phyloP scores from a whole-genome alignment of 1,284 basidiomycete species.

The Rhizopogon parksii region DNA sequence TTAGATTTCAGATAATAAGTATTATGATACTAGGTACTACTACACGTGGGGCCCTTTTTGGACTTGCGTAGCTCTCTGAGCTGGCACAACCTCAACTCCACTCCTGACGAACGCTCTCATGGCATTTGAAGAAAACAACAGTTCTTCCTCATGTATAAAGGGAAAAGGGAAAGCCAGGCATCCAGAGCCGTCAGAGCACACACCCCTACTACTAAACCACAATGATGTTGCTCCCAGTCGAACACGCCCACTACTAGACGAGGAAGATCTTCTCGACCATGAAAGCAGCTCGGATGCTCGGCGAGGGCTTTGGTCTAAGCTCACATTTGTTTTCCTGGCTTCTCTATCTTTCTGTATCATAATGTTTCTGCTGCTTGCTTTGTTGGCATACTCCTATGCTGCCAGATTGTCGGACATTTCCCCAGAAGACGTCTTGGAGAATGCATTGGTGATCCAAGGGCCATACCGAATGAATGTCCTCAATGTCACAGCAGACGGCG shows the following conservation, averaged over 20 bases:
- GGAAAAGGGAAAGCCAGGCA: constrained; percentile 26
- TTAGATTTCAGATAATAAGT: not conserved
- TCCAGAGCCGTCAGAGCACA: constrained; percentile 25
- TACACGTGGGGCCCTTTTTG: not conserved
- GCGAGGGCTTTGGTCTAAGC: constrained; percentile 23
- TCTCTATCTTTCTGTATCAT: constrained; percentile 37
- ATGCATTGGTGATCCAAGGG: constrained; percentile 50
- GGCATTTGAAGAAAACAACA: constrained; percentile 14
- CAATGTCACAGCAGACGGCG: constrained; percentile 51
- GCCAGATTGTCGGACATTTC: constrained; percentile 47
- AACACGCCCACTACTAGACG: constrained; percentile 5
- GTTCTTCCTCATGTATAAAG: constrained; percentile 15
- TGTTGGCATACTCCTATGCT: constrained; percentile 60
- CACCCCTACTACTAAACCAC: constrained; percentile 23
- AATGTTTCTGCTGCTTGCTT: constrained; percentile 34
- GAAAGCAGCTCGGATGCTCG: constrained; percentile 13
- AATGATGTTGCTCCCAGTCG: constrained; percentile 17
- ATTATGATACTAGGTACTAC: not conserved
- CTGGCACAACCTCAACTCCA: not conserved
- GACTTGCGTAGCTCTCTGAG: not conserved
- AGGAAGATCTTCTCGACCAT: constrained; percentile 7
- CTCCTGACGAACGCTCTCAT: constrained; percentile 16
- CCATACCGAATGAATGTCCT: constrained; percentile 57
- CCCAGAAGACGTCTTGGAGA: constrained; percentile 49
- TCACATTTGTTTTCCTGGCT: constrained; percentile 23